Evolutionary conservation across 208 protist species (phyloP).

Genomic region (Crithidia acanthocephali): DNA sequence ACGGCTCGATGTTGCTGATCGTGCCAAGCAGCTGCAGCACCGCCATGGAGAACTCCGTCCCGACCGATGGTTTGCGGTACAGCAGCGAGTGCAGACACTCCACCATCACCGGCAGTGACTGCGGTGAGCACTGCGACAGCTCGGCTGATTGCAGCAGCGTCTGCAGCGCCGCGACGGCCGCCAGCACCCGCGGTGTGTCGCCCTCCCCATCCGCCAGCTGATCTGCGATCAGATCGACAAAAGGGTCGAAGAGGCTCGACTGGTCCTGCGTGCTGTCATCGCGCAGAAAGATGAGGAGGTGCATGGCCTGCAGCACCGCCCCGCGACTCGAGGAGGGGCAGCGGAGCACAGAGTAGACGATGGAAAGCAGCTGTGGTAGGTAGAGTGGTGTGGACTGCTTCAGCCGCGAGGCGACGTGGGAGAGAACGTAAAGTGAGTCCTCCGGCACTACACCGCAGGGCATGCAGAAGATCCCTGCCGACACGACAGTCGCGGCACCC

Average conservation of each 20-base stretch:
- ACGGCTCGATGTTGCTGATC: slow-evolving; percentile 78
- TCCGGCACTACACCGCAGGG: slow-evolving; percentile 20
- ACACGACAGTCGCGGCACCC: slow-evolving; percentile 43
- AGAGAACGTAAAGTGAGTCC: slow-evolving; percentile 29
- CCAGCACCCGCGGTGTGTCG: slow-evolving; percentile 58
- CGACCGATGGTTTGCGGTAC: slow-evolving; percentile 76
- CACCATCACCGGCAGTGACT: slow-evolving; percentile 50
- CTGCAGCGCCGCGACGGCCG: slow-evolving; percentile 63
- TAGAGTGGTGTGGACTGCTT: slow-evolving; percentile 33
- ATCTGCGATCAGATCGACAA: slow-evolving; percentile 60
- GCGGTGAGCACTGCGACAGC: slow-evolving; percentile 26
- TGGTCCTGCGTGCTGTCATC: slow-evolving; percentile 72
- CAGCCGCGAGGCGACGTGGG: slow-evolving; percentile 20
- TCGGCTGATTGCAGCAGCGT: slow-evolving; percentile 62
- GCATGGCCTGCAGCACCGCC: slow-evolving; percentile 62
- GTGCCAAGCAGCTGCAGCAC: slow-evolving; percentile 79
- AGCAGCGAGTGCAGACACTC: slow-evolving; percentile 68
- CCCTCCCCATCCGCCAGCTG: slow-evolving; percentile 69
- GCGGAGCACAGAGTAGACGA: slow-evolving; percentile 34
- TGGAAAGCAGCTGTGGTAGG: slow-evolving; percentile 31
- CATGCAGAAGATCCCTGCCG: neutral
- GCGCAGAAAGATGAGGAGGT: slow-evolving; percentile 66
- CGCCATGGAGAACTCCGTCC: slow-evolving; percentile 66
- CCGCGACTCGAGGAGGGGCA: slow-evolving; percentile 34
- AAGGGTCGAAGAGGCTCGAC: slow-evolving; percentile 60